A percentile compares a stretch with the other conserved stretches of the same genome.
phyloP scores from a whole-genome alignment of 2,329 filamentous ascomycete species.

The Pseudogymnoascus sp. region DNA sequence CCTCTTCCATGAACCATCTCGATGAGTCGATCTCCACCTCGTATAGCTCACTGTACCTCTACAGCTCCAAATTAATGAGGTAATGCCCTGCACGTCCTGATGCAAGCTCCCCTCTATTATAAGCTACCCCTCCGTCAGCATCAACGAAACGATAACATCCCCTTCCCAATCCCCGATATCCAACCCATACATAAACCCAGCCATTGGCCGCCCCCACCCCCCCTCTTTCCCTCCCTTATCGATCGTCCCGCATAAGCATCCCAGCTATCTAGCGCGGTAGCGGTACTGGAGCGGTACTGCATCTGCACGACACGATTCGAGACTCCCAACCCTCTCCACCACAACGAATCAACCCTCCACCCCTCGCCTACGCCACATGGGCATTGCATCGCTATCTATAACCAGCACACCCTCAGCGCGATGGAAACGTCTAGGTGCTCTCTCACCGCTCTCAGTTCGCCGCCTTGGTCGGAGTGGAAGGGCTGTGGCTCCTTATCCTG shows the following conservation, averaged over 20 bases:
- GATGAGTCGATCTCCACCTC: background rate
- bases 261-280: background rate
- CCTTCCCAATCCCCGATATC: background rate
- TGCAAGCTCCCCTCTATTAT: background rate
- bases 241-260: constrained; percentile 1
- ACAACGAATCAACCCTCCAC: background rate
- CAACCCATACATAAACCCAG: background rate
- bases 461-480: background rate
- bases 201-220: background rate
- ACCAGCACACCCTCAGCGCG: background rate
- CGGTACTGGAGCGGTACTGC: background rate
- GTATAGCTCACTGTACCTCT: background rate
- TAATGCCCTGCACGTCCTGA: background rate
- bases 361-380: background rate
- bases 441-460: background rate
- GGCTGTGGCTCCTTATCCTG: background rate
- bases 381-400: background rate
- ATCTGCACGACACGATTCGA: constrained; percentile 5
- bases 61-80: background rate
- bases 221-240: constrained; percentile 5
- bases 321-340: background rate
- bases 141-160: background rate
- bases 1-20: background rate
- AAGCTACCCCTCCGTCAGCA: constrained; percentile 1
- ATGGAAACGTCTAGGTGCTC: background rate